Evolutionary conservation across 768 basidiomycete species (phyloP), one percentile per base, ranked within the genome.

Genomic region (Russula vinacea): DNA sequence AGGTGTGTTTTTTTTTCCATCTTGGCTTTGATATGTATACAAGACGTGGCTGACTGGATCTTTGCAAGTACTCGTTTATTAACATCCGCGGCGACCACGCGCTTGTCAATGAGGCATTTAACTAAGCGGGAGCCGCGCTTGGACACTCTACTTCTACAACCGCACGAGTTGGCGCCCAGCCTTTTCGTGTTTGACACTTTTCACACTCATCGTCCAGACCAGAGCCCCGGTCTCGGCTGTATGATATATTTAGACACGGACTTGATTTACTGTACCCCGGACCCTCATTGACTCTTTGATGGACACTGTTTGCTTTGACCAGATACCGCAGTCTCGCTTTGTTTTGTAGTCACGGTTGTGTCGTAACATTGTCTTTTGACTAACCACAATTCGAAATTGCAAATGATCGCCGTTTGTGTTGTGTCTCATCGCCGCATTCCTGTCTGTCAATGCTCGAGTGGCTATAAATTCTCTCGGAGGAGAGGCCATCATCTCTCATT

Each of bases 41-140:
- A n/a, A 29, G 11, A 44, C 10, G 37, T 44, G 37, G n/a, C 35
- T 5, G 17, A 51, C 19, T 8, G 54, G 24, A 16, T 16, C 2
- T 17, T 56, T 62, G 4, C 13, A 35, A 82, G 81, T 82, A 83
- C 63, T 80, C 62, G 2, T 58, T 64, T 32, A 64, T 64, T 0
- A 58, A 60, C 39, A 55, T 59, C 17, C 53, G 37, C 9, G 58
- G 53, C 53, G 5, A 60, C 35, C 58, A 60, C 13, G 45, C 63
- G 22, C 58, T 60, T 29, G 53, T 64, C 35, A 59, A 33, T 49
- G 58, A 44, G 0, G 40, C 39, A 0, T 65, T 60, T 16, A 37
- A 65, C 40, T 64, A 55, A 40, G 26, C 37, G 9, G 22, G 22
- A 50, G 24, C 29, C 1, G 17, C 45, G 13, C 57, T 3, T 6